Conservation (phyloP, 192 early-diverging fungal genomes). For the Coemansia sp. region DNA sequence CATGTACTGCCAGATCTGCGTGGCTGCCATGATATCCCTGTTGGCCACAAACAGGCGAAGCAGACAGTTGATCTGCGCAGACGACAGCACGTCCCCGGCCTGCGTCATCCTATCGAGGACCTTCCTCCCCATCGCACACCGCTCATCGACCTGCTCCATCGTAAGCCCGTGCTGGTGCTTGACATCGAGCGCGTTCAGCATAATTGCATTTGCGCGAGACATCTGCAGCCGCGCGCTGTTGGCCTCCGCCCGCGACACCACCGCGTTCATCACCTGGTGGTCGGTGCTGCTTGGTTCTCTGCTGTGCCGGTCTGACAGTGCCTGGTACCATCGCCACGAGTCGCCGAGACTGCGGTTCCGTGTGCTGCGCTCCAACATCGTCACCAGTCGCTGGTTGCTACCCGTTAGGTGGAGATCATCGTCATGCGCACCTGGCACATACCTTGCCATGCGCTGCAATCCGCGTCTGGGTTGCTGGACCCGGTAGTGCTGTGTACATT, state of each 20-base stretch:
- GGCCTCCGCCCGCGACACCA: not conserved
- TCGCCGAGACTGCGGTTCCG: not conserved
- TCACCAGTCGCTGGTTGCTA: not conserved
- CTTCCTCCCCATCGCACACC: not conserved
- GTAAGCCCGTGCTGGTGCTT: not conserved
- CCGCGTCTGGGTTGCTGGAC: not conserved
- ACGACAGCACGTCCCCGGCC: not conserved
- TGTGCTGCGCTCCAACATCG: not conserved
- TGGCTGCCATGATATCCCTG: slow-evolving; percentile 10
- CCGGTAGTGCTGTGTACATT: too few species aligned
- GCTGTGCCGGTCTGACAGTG: not conserved
- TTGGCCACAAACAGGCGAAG: slow-evolving; percentile 15
- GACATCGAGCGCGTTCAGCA: not conserved
- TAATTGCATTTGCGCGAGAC: not conserved
- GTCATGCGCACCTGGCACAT: too few species aligned
- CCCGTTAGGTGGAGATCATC: too few species aligned
- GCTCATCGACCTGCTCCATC: not conserved
- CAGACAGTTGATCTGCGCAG: slow-evolving; percentile 8
- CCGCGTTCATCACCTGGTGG: not conserved
- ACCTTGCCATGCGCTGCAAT: not conserved
- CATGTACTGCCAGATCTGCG: slow-evolving; percentile 38
- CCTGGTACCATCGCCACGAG: slow-evolving; percentile 1
- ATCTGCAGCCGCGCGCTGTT: not conserved
- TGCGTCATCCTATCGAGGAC: not conserved
- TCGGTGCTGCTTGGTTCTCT: not conserved